A percentile compares a stretch with the other conserved stretches of the same genome.
Evolutionary conservation across 192 early-diverging fungal genomes (phyloP).

Genomic region (Coemansia sp.): DNA sequence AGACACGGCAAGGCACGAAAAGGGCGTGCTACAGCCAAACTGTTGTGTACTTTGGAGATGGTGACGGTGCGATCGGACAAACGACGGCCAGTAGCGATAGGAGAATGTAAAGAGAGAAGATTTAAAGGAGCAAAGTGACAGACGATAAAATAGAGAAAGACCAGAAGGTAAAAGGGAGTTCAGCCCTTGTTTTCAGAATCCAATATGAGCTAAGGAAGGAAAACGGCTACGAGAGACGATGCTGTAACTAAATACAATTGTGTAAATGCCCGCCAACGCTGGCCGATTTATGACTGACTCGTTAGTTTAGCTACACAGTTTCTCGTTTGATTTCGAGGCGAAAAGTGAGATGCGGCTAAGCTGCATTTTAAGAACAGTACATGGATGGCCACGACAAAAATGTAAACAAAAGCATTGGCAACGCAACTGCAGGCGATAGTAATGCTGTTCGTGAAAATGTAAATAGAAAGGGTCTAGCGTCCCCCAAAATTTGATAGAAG

Average conservation of each 20-base stretch:
- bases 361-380: neutral
- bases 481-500: too few relatives aligned
- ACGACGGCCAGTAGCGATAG: neutral
- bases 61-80: neutral
- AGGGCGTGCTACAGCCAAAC: too few relatives aligned
- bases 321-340: neutral
- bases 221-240: neutral
- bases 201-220: neutral
- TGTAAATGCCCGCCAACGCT: neutral
- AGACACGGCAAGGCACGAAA: neutral
- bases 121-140: neutral
- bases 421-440: neutral
- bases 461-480: constrained; percentile 4
- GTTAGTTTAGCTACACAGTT: neutral
- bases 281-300: neutral
- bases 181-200: too few relatives aligned
- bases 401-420: constrained; percentile 1
- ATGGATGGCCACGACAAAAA: neutral
- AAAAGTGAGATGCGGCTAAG: neutral
- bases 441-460: neutral
- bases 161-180: neutral
- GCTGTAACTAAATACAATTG: neutral
- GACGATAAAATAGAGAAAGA: neutral
- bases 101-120: neutral
- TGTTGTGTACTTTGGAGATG: neutral